These are phyloP conservation scores for Iberis pinnata DNA, from an alignment of 345 rosid species.

Conservation along the genomic window DNA sequence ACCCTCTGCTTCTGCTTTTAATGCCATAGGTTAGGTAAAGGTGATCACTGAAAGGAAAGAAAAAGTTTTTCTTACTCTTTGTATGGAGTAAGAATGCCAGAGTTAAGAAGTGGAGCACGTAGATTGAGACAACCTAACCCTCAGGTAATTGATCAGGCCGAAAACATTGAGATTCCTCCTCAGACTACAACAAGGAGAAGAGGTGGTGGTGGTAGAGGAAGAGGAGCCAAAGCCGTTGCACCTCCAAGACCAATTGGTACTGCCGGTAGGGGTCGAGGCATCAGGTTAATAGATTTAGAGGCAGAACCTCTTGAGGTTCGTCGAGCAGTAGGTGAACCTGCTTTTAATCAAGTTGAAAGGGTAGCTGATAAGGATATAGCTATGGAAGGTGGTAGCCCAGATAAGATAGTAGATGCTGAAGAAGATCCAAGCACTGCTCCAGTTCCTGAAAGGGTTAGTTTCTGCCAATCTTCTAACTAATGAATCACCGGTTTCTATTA, in stretches of 20 bases:
- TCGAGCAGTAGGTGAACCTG: slow-evolving; percentile 62
- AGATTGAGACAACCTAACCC: slow-evolving; percentile 77
- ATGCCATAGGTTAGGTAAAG: slow-evolving; percentile 40
- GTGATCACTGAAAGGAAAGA: too few relatives aligned
- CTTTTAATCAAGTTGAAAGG: slow-evolving; percentile 55
- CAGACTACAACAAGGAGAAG: slow-evolving; percentile 84
- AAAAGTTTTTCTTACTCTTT: slow-evolving; percentile 53
- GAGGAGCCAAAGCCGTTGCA: slow-evolving; percentile 70
- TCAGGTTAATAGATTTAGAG: slow-evolving; percentile 79
- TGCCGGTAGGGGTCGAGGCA: slow-evolving; percentile 71
- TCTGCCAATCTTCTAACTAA: slow-evolving; percentile 3
- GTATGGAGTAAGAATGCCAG: slow-evolving; percentile 99
- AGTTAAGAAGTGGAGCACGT: slow-evolving; percentile 96
- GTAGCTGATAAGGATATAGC: slow-evolving; percentile 80
- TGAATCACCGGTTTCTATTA: neutral
- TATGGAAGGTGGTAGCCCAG: slow-evolving; percentile 83
- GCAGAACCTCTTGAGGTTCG: slow-evolving; percentile 75
- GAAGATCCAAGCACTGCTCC: slow-evolving; percentile 82
- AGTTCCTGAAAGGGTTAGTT: slow-evolving; percentile 78
- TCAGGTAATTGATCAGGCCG: slow-evolving; percentile 60
- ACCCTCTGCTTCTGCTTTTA: slow-evolving; percentile 7
- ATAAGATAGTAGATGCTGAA: slow-evolving; percentile 63
- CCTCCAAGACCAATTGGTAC: slow-evolving; percentile 62
- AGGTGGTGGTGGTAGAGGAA: slow-evolving; percentile 83
- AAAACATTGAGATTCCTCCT: slow-evolving; percentile 58